A percentile compares a stretch with the other conserved stretches of the same genome.
phyloP scores from a whole-genome alignment of 495 filamentous ascomycete genomes.

The Lindgomyces ingoldianus region DNA sequence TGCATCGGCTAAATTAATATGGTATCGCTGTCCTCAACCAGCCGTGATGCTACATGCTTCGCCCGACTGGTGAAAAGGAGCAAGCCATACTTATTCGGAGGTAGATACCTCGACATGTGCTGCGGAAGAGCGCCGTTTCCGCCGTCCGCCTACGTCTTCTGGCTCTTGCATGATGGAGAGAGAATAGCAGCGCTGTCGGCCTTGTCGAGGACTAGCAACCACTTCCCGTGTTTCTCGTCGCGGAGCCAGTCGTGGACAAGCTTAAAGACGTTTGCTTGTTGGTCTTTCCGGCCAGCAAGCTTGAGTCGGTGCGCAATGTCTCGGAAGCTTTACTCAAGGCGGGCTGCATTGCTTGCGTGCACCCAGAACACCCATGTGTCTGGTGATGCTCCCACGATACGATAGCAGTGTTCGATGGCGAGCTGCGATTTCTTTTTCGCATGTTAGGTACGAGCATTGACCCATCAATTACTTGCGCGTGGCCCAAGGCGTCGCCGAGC shows the following conservation, averaged over 20 bases:
- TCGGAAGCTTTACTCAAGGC: conserved; percentile 36
- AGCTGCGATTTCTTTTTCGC: conserved; percentile 55
- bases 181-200: conserved; percentile 51
- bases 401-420: conserved; percentile 54
- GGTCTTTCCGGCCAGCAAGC: conserved; percentile 36
- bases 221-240: conserved; percentile 44
- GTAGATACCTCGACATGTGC: not conserved
- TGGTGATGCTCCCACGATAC: conserved; percentile 35
- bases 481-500: too few relatives aligned
- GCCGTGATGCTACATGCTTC: conserved; percentile 20
- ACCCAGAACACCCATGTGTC: too few relatives aligned
- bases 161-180: conserved; percentile 15
- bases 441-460: not conserved
- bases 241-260: conserved; percentile 47
- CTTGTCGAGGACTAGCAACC: conserved; percentile 56
- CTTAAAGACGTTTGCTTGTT: conserved; percentile 40
- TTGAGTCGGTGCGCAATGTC: conserved; percentile 31
- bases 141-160: not conserved
- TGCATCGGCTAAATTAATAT: conserved; percentile 46
- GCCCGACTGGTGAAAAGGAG: conserved; percentile 11
- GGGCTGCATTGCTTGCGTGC: conserved; percentile 34
- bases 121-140: conserved; percentile 1
- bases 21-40: conserved; percentile 44
- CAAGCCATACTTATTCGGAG: conserved; percentile 15
- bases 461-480: too few relatives aligned